These are phyloP conservation scores for Protomyces arabidopsidicola DNA, from an alignment of 1,139 yeast genomes.

Conservation along the genomic window DNA sequence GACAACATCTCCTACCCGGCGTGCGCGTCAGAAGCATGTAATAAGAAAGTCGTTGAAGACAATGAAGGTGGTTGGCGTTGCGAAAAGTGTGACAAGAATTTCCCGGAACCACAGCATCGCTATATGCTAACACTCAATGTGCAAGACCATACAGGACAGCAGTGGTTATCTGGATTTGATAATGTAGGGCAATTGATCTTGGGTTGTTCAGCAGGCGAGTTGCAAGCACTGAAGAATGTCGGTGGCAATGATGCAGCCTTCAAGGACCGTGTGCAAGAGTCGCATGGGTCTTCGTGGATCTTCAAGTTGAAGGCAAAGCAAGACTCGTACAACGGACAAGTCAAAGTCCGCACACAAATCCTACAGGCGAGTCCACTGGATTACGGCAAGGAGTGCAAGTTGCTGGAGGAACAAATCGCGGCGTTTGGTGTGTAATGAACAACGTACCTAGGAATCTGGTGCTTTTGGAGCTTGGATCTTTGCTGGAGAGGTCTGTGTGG, in stretches of 20 bases:
- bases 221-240: constrained; percentile 38
- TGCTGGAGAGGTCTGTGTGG: no score
- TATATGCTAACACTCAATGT: constrained; percentile 69
- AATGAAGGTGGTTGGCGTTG: constrained; percentile 78
- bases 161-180: constrained; percentile 86
- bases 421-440: constrained; percentile 6
- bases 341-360: constrained; percentile 59
- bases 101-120: constrained; percentile 67
- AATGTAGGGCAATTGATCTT: constrained; percentile 69
- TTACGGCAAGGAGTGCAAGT: constrained; percentile 11
- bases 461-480: no score
- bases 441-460: neutral
- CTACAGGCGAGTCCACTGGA: constrained; percentile 10
- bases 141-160: constrained; percentile 72
- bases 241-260: constrained; percentile 47
- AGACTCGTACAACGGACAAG: constrained; percentile 75
- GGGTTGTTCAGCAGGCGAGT: constrained; percentile 65
- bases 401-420: constrained; percentile 12
- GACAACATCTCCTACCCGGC: constrained; percentile 86
- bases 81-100: constrained; percentile 76
- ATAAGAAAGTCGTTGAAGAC: constrained; percentile 67
- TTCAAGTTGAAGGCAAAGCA: constrained; percentile 77
- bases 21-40: constrained; percentile 67
- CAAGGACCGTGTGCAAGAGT: constrained; percentile 48
- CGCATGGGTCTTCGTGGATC: constrained; percentile 62